Base-by-base conservation (phyloP, 148 eudicot genomes). In the Dianthus caryophyllus region DNA sequence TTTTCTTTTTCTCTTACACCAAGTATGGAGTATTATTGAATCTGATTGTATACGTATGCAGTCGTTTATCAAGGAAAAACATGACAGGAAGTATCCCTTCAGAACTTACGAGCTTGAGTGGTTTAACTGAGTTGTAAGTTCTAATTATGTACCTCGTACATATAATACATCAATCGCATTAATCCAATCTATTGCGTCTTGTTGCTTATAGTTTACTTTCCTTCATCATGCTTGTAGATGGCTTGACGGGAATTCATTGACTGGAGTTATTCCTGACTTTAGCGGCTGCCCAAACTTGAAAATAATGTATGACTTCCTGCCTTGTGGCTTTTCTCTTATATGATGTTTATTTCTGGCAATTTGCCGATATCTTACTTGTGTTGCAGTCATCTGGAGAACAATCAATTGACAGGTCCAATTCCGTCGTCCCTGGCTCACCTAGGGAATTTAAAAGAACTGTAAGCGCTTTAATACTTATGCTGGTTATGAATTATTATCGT, bases 231-330 rank as follows among this genome's bases (percentile, higher is more conserved):
- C 51, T 61, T 89, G 84, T 81, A 89, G 98, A 61, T 86, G 92
- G 96, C 88, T 94, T 64, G 92, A 90, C 69, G 89, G 88, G 64
- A 94, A 94, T 80, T 82, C 84, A n/a, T 70, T 94, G 67, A 79
- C 81, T 39, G 98, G 98, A 75, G 38, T 84, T 44, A 88, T 94
- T 77, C 96, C 98, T 66, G 98, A 94, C 79, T 88, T 94, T 73
- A 76, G 84, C 44, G 88, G 90, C 75, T 86, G 92, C 80, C 75
- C 80, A 33, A 80, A 83, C 73, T 80, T 94, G 80, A 79, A 76
- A 75, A 88, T 79, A 78, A 86, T 94, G 98, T 94, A 87, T 75
- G 67, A 13, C 43, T 44, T 21, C 49, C 71, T 20, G 24, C 43
- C 58, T n/a, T n/a, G n/a, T n/a, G n/a, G n/a, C n/a, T n/a, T 47